These are phyloP conservation scores for Triangularia verruculosa DNA, from an alignment of 2,329 filamentous ascomycete genomes.

Conservation along the genomic window DNA sequence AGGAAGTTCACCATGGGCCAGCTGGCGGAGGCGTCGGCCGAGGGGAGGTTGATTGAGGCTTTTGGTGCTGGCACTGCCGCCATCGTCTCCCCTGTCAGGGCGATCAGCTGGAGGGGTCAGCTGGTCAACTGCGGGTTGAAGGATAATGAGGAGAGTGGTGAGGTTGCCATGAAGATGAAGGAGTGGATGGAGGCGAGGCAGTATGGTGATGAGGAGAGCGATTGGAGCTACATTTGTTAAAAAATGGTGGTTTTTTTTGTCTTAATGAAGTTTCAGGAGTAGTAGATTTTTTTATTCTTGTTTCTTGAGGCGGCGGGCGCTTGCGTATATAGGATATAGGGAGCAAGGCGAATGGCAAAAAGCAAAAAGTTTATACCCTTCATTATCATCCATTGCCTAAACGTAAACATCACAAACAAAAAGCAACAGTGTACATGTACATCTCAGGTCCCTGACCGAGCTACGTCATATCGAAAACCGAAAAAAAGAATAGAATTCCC, in stretches of 20 bases:
- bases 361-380: background rate
- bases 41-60: conserved; percentile 85
- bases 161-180: conserved; percentile 84
- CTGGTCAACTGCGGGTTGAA: conserved; percentile 79
- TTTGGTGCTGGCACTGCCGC: conserved; percentile 94
- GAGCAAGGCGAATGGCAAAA: conserved; percentile 5
- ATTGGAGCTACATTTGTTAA: conserved; percentile 71
- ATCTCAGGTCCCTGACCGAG: background rate
- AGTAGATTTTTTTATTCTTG: background rate
- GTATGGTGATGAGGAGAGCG: conserved; percentile 88
- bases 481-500: background rate
- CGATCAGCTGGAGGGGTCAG: conserved; percentile 83
- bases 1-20: conserved; percentile 91
- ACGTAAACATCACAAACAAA: background rate
- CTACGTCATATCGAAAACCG: background rate
- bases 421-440: background rate
- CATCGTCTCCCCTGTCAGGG: conserved; percentile 85
- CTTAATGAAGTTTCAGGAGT: background rate
- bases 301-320: no score
- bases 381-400: background rate
- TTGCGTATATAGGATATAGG: conserved; percentile 13
- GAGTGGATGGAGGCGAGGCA: conserved; percentile 94
- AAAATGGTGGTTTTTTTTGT: conserved; percentile 2
- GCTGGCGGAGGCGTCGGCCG: conserved; percentile 73
- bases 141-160: conserved; percentile 80